Evolutionary conservation across 768 basidiomycete genomes (phyloP).

Genomic region (Suillus sp.): DNA sequence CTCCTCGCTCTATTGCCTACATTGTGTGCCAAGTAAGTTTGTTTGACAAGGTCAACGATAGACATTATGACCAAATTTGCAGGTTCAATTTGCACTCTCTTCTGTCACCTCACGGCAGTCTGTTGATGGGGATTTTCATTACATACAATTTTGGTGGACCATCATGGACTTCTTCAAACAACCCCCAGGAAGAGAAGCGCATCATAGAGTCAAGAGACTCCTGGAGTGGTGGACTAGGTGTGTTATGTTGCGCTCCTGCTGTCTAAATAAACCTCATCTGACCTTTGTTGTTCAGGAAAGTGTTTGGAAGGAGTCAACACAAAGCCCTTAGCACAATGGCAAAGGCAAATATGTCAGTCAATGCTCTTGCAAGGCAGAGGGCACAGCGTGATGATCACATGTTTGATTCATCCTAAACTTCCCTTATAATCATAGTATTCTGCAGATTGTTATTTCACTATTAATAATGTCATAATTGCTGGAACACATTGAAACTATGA

Average conservation of each 20-base stretch:
- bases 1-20: constrained; percentile 23
- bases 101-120: constrained; percentile 14
- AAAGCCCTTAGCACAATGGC: not conserved
- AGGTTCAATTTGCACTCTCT: constrained; percentile 21
- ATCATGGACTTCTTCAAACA: constrained; percentile 31
- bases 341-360: not conserved
- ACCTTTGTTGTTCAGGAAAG: not conserved
- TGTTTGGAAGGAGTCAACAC: not conserved
- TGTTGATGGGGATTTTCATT: constrained; percentile 23
- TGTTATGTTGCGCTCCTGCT: not conserved
- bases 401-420: not conserved
- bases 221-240: constrained; percentile 9
- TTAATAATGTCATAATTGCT: too few species aligned
- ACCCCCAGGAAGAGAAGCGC: constrained; percentile 12
- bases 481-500: too few species aligned
- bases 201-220: not conserved
- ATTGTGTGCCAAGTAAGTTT: constrained; percentile 24
- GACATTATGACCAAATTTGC: not conserved
- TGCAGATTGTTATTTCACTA: too few species aligned
- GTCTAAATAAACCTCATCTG: not conserved
- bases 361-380: not conserved
- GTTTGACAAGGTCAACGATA: not conserved
- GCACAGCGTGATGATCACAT: not conserved
- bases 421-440: too few species aligned
- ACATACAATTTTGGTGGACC: constrained; percentile 24